phyloP scores from a whole-genome alignment of 2,329 filamentous ascomycete species.

The Aureobasidium sp. region DNA sequence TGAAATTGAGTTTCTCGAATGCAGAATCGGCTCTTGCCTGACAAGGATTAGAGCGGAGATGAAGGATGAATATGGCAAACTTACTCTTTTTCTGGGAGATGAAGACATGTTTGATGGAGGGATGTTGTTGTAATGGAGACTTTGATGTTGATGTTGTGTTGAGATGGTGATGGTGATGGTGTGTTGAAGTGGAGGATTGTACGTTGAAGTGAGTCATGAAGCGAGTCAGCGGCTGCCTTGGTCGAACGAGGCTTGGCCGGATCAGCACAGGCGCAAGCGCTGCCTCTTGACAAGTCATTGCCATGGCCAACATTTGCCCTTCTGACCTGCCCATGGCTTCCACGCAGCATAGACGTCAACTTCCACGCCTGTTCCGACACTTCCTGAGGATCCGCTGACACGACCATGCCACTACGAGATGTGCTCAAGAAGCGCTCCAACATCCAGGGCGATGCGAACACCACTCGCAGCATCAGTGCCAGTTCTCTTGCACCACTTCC shows the following conservation, averaged over 20 bases:
- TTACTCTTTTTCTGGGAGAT: no score
- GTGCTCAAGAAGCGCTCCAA: constrained; percentile 23
- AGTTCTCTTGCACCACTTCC: neutral
- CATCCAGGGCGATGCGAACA: constrained; percentile 7
- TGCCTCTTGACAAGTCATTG: constrained; percentile 1
- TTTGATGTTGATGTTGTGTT: no score
- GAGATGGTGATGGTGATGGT: no score
- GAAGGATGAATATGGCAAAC: no score
- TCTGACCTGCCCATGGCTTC: constrained; percentile 8
- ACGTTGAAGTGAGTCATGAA: neutral
- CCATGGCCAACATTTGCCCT: neutral
- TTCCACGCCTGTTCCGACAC: neutral
- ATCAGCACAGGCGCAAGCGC: constrained; percentile 12
- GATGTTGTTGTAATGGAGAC: no score
- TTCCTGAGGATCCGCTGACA: constrained; percentile 4
- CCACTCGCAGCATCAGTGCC: constrained; percentile 1
- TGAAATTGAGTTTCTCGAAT: no score
- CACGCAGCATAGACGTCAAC: neutral
- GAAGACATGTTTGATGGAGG: no score
- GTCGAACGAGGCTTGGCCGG: constrained; percentile 5
- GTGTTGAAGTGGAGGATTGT: no score
- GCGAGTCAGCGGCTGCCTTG: neutral
- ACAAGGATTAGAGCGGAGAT: no score
- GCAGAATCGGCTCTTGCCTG: no score
- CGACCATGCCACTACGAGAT: constrained; percentile 20